Evolutionary conservation across 1,139 yeast species (phyloP), one percentile per base, ranked within the genome.

Genomic region (Saccharomyces uvarum): DNA sequence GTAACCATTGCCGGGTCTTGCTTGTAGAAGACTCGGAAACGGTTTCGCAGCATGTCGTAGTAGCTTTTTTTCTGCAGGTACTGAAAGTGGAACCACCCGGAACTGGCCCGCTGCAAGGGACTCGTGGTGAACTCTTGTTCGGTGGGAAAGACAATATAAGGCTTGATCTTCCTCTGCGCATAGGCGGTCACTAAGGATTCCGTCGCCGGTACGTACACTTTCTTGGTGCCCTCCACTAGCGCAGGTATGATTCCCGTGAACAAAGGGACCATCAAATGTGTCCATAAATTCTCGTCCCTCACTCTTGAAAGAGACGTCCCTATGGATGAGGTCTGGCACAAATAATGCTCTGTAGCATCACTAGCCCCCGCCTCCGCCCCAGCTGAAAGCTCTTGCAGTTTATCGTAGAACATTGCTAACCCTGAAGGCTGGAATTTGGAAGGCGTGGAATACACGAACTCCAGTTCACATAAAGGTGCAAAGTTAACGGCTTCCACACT

Each of bases 261-360:
- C 48, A 76, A 63, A 4, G 81, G 88, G 56, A 80, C 75, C 31
- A 84, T 63, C 1, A 81, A 53, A 65, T 84, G 86, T 0, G 86
- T 75, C 59, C 83, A 81, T 0, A 83, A 67, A 32, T 84, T 82
- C 11, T 44, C 33, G 2, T 75, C 71, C 3, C 54, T 52, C 4
- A 63, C 64, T 14, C 69, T 62, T 5, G 75, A 71, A 41, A 75
- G 71, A 0, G 88, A 83, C 2, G 79, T 77, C 1, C 88, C 83
- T 19, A 85, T 79, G 0, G 87, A 77, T 0, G 89, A 82, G 0
- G 77, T 75, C 65, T 84, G 88, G 0, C 84, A 77, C 5, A 81
- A 63, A 1, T 80, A 67, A 38, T 76, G 76, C 32, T 70, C 65
- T 3, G 63, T 53, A 0, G 51, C 47, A 3, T 60, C 51, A 28